Conservation (phyloP, 345 rosid genomes). For the Rhodamnia argentea region DNA sequence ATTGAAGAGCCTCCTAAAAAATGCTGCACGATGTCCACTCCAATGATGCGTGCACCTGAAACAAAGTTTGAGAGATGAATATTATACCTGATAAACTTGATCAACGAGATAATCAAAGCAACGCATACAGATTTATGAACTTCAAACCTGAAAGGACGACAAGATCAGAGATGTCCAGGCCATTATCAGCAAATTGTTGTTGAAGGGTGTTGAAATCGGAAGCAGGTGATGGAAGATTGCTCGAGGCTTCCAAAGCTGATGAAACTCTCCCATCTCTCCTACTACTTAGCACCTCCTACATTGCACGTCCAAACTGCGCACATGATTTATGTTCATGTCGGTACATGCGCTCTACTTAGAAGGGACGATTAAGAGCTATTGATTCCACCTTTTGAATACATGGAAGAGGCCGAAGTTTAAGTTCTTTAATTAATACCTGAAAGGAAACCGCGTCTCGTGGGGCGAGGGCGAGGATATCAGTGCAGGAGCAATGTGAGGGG, state of each 20-base stretch:
- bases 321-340: not conserved
- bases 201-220: too few species aligned
- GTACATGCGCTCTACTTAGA: not conserved
- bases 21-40: too few species aligned
- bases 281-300: not conserved
- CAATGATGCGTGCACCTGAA: too few species aligned
- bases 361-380: not conserved
- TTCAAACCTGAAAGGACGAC: too few species aligned
- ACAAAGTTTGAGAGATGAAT: too few species aligned
- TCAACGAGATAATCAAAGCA: too few species aligned
- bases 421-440: not conserved
- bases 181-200: too few species aligned
- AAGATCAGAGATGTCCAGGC: too few species aligned
- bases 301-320: not conserved
- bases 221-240: not conserved
- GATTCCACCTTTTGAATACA: not conserved
- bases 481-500: not conserved
- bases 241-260: not conserved
- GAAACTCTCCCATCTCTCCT: constrained; percentile 5
- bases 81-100: too few species aligned
- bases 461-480: not conserved
- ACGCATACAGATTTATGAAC: too few species aligned
- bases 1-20: too few species aligned
- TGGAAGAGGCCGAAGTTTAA: not conserved
- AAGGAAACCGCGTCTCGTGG: not conserved